A percentile compares a stretch with the other conserved stretches of the same genome.
Conservation (phyloP, 2,329 filamentous ascomycete species). For the Aureobasidium mangrovei region DNA sequence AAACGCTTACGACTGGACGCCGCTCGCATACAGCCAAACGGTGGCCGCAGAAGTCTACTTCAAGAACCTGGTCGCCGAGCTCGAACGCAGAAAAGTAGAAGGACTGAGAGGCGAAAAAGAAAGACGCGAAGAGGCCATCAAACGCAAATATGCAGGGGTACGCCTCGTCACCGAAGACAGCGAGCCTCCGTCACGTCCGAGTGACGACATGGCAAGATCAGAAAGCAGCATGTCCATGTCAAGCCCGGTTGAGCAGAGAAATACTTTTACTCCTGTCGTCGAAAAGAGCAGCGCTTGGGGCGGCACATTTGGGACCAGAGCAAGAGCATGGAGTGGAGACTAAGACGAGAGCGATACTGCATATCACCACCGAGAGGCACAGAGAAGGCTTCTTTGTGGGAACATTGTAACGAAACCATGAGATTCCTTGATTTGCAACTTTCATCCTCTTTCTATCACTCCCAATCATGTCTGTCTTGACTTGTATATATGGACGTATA, state of each 20-base stretch:
- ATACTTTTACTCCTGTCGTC: not conserved
- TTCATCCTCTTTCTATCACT: not conserved
- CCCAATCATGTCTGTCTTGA: not conserved
- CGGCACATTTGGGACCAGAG: slow-evolving; percentile 1
- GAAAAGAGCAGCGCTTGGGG: slow-evolving; percentile 5
- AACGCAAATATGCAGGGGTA: slow-evolving; percentile 16
- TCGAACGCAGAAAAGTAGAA: slow-evolving; percentile 50
- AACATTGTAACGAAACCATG: not conserved
- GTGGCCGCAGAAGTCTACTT: slow-evolving; percentile 80
- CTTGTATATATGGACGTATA: not conserved
- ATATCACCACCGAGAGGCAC: too few species aligned
- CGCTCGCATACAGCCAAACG: slow-evolving; percentile 72
- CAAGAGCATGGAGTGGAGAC: slow-evolving; percentile 8
- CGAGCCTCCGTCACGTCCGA: slow-evolving; percentile 6
- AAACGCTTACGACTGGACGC: slow-evolving; percentile 74
- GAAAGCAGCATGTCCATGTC: slow-evolving; percentile 10
- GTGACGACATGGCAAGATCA: slow-evolving; percentile 5
- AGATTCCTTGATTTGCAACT: not conserved
- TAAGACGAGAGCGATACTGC: not conserved
- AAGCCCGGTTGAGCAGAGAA: slow-evolving; percentile 6
- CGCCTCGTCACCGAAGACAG: slow-evolving; percentile 15
- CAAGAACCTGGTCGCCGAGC: slow-evolving; percentile 64
- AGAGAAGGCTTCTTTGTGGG: not conserved
- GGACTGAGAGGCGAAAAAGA: slow-evolving; percentile 8
- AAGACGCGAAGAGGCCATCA: slow-evolving; percentile 11